phyloP scores from a whole-genome alignment of 2,329 filamentous ascomycete species.

The Cordyceps cateniannulata region DNA sequence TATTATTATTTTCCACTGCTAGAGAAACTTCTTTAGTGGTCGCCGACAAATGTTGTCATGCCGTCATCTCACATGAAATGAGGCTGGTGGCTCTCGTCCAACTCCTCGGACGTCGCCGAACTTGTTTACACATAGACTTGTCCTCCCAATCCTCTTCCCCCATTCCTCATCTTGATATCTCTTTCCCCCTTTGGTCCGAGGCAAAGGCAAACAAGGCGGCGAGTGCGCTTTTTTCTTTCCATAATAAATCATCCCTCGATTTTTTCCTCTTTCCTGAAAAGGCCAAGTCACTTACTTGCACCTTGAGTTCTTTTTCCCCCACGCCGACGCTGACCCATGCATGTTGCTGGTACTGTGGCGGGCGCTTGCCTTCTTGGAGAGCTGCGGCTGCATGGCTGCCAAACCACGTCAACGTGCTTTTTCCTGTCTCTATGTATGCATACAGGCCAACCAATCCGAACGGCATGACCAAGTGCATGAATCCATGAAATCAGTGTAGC shows the following conservation, averaged over 20 bases:
- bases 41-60: not conserved
- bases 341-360: not conserved
- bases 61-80: not conserved
- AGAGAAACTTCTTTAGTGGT: too few relatives aligned
- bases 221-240: not conserved
- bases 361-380: not conserved
- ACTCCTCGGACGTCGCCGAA: not conserved
- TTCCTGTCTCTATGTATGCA: not conserved
- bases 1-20: too few relatives aligned
- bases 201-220: not conserved
- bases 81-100: not conserved
- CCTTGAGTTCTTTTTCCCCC: not conserved
- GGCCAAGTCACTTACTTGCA: not conserved
- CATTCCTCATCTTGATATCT: not conserved
- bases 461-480: not conserved
- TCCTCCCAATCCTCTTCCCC: not conserved
- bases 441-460: not conserved
- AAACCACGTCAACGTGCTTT: slow-evolving; percentile 5
- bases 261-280: not conserved
- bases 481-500: not conserved
- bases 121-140: not conserved
- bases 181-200: not conserved
- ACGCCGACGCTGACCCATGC: not conserved
- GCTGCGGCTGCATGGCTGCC: slow-evolving; percentile 3
- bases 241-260: not conserved